phyloP scores from a whole-genome alignment of 352 stramenopile species.

The Phytophthora agathidicida region DNA sequence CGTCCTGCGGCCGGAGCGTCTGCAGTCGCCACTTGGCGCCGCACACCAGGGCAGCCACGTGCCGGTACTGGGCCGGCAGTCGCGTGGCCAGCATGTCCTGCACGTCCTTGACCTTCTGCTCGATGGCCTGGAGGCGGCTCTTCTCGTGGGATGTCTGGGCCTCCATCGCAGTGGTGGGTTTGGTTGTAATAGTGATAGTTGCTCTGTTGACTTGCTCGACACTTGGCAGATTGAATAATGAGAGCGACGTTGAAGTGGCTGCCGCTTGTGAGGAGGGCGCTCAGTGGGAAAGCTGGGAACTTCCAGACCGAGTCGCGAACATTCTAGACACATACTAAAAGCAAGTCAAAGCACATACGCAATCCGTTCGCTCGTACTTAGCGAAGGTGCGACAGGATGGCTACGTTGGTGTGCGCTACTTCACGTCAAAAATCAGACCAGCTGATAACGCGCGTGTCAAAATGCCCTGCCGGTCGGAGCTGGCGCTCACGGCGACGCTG shows the following conservation, averaged over 20 bases:
- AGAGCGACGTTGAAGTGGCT: conserved; percentile 28
- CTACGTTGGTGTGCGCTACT: conserved; percentile 1
- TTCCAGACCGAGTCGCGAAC: conserved; percentile 27
- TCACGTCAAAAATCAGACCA: conserved; percentile 8
- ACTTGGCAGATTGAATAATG: conserved; percentile 36
- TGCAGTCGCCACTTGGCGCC: conserved; percentile 56
- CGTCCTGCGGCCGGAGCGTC: conserved; percentile 12
- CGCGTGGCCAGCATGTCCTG: conserved; percentile 47
- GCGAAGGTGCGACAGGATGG: not conserved
- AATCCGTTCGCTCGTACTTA: too few relatives aligned
- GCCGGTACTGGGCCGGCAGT: conserved; percentile 37
- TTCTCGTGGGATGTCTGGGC: conserved; percentile 36
- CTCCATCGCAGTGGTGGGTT: conserved; percentile 26
- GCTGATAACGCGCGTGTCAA: too few relatives aligned
- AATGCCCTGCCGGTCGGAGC: too few relatives aligned
- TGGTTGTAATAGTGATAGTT: not conserved
- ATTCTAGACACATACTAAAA: conserved; percentile 24
- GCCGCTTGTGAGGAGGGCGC: too few relatives aligned
- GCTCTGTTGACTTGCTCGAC: conserved; percentile 20
- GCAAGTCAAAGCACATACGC: too few relatives aligned
- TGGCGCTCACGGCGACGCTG: conserved; percentile 38
- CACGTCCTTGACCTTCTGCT: conserved; percentile 45
- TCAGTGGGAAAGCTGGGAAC: conserved; percentile 13
- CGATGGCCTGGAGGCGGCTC: conserved; percentile 49
- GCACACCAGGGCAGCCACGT: conserved; percentile 41